Base-by-base conservation (phyloP, 1,284 basidiomycete species). In the Tetrapyrgos nigripes region DNA sequence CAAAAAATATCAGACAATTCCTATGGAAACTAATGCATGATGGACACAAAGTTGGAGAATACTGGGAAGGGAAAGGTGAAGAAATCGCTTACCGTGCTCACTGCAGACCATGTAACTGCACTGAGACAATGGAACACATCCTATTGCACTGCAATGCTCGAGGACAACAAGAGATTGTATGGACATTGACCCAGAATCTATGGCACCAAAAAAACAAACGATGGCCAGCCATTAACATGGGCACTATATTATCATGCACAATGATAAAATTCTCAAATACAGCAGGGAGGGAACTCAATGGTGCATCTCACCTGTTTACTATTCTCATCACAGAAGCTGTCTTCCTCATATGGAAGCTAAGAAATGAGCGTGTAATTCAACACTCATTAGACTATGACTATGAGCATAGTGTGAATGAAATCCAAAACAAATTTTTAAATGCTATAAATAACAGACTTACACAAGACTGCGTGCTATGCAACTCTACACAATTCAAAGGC, bases 81-180 rank as follows among this genome's bases (percentile, higher is more conserved):
- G 37, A 40, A 29, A 55, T 59, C 46, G 33, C 31, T 8, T 14
- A 58, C 2, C 26, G 51, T 0, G 58, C 55, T 1, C 47, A 29
- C n/a, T 67, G 66, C 50, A 19, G 14, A 4, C 14, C 44, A 1
- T 68, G 66, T 28, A 35, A 55, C 1, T 49, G 48, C 9, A 27
- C 46, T 1, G 62, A 68, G 52, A 54, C 64, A 0, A 63, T 68
- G 57, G 60, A 65, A 57, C 68, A 69, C 31, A 69, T 68, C 13
- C 56, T 69, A 1, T 26, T 61, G 0, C 61, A 64, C 11, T 67
- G 67, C 31, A 26, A 50, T 1, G 37, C 31, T 9, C 56, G 59
- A 13, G 57, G 43, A 1, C 52, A 37, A 47, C 55, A 55, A 19
- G 54, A 46, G 11, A 58, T n/a, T n/a, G n/a, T 64, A 8, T 69